A percentile compares a stretch with the other conserved stretches of the same genome.
Conservation (phyloP, 352 stramenopile species). For the Globisporangium okanoganense region DNA sequence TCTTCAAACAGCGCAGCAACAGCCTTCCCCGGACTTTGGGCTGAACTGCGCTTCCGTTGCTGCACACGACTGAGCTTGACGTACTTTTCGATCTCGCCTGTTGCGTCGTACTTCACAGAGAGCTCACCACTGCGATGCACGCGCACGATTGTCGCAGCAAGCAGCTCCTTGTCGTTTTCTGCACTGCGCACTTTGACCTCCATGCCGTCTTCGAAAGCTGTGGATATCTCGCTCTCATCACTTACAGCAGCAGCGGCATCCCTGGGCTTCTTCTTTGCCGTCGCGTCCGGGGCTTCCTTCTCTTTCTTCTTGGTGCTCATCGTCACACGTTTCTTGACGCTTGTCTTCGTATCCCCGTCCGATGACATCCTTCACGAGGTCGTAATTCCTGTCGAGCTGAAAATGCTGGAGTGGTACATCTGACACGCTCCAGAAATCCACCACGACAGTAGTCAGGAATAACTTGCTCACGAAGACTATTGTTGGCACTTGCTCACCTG, state of each 20-base stretch:
- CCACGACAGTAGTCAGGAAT: not conserved
- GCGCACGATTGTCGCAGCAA: slow-evolving; percentile 25
- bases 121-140: slow-evolving; percentile 34
- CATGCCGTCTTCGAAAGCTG: slow-evolving; percentile 4
- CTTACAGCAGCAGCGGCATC: not conserved
- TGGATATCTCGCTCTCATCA: not conserved
- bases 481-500: not conserved
- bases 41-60: not conserved
- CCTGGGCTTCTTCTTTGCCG: not conserved
- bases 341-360: slow-evolving; percentile 4
- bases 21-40: not conserved
- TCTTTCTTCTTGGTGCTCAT: slow-evolving; percentile 10
- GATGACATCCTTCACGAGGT: slow-evolving; percentile 4
- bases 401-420: not conserved
- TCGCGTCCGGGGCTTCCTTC: not conserved
- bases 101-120: slow-evolving; percentile 30
- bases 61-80: slow-evolving; percentile 16
- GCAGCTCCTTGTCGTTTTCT: slow-evolving; percentile 6
- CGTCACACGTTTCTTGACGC: slow-evolving; percentile 2
- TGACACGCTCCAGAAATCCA: not conserved
- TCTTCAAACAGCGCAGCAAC: slow-evolving; percentile 6
- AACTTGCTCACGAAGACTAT: not conserved
- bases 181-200: slow-evolving; percentile 13
- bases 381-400: not conserved
- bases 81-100: slow-evolving; percentile 33